Evolutionary conservation across 768 basidiomycete genomes (phyloP).

Genomic region (Hysterangium stoloniferum): DNA sequence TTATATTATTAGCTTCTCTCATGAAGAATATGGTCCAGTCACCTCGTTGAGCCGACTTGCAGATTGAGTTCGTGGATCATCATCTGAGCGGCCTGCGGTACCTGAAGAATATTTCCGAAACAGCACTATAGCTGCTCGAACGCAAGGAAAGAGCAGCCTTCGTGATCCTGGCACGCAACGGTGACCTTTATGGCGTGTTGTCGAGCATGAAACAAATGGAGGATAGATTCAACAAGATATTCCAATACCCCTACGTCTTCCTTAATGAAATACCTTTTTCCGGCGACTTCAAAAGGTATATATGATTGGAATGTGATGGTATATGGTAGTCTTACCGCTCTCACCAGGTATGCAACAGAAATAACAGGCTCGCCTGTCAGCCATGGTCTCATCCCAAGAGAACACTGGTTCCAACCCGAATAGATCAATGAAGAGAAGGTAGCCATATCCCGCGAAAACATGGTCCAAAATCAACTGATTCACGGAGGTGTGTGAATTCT

Average conservation of each 20-base stretch:
- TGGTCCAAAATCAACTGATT: constrained; percentile 52
- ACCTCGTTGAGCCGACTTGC: constrained; percentile 40
- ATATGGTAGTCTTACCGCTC: neutral
- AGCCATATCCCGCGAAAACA: constrained; percentile 43
- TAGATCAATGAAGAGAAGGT: constrained; percentile 61
- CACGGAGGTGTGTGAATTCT: constrained; percentile 33
- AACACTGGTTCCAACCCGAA: constrained; percentile 53
- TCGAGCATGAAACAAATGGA: constrained; percentile 66
- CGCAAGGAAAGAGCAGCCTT: constrained; percentile 77
- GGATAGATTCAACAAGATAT: constrained; percentile 53
- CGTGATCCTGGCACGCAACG: constrained; percentile 62
- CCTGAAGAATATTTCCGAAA: constrained; percentile 46
- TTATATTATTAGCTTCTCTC: constrained; percentile 43
- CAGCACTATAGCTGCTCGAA: constrained; percentile 30
- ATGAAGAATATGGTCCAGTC: constrained; percentile 40
- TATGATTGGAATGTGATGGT: constrained; percentile 14
- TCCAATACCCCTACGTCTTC: constrained; percentile 74
- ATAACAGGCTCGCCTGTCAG: constrained; percentile 39
- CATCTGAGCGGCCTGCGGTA: constrained; percentile 52
- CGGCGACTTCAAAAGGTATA: constrained; percentile 64
- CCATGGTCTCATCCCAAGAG: constrained; percentile 37
- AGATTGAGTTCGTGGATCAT: constrained; percentile 29
- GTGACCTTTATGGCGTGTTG: constrained; percentile 51
- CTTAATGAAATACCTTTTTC: constrained; percentile 76
- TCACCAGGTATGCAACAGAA: constrained; percentile 26